These are phyloP conservation scores for Saturnispora zaruensis DNA, from an alignment of 805 yeast species.

Conservation along the genomic window DNA sequence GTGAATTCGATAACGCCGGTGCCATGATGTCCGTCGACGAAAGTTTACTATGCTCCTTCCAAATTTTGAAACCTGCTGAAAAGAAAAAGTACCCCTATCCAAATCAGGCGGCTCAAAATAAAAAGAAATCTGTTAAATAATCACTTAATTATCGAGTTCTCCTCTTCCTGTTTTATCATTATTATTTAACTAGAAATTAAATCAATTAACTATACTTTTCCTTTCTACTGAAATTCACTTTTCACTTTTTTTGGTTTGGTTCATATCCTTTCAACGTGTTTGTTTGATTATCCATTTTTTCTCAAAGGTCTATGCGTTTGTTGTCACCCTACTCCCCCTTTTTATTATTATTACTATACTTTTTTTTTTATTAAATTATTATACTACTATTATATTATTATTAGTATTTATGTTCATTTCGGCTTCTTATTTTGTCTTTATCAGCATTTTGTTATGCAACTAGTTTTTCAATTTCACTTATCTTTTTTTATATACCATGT, in stretches of 20 bases:
- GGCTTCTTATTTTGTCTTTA: not conserved
- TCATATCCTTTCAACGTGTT: not conserved
- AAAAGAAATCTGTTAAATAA: constrained; percentile 6
- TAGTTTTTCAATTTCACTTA: not conserved
- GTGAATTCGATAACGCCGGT: constrained; percentile 98
- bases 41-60: constrained; percentile 90
- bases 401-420: not conserved
- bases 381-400: not conserved
- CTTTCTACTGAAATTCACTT: not conserved
- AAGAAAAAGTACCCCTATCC: constrained; percentile 57
- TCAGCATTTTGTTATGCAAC: not conserved
- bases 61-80: constrained; percentile 95
- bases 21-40: constrained; percentile 99
- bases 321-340: not conserved
- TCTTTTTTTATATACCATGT: not conserved
- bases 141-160: not conserved
- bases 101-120: constrained; percentile 3
- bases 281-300: not conserved
- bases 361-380: not conserved
- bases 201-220: not conserved
- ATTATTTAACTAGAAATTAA: not conserved
- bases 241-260: not conserved
- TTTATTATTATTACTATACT: not conserved
- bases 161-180: not conserved
- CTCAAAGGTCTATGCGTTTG: not conserved